Evolutionary conservation across 2,329 filamentous ascomycete genomes (phyloP).

Genomic region (Sclerotinia nivalis): DNA sequence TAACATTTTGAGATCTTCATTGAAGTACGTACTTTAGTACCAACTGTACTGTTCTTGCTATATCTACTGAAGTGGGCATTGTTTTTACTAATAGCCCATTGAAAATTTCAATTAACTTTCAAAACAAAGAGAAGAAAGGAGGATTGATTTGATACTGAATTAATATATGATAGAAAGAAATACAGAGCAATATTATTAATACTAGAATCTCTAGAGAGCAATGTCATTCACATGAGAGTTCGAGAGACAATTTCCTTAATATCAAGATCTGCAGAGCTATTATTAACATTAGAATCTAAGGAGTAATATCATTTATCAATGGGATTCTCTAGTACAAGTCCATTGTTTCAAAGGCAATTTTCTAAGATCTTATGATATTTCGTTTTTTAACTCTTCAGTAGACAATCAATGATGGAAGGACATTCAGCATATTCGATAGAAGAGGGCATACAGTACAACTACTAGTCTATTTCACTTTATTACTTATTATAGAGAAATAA

Average conservation of each 20-base stretch:
- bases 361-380: neutral
- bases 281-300: neutral
- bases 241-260: neutral
- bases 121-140: neutral
- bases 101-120: neutral
- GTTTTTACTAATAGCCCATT: neutral
- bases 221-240: neutral
- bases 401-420: no score
- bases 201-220: neutral
- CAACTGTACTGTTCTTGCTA: conserved; percentile 1
- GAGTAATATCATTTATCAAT: neutral
- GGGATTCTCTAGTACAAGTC: no score
- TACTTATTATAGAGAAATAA: neutral
- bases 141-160: conserved; percentile 5
- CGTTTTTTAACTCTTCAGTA: neutral
- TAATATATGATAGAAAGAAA: neutral
- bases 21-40: neutral
- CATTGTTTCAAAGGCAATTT: neutral
- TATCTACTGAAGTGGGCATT: neutral
- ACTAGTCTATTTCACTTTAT: neutral
- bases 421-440: no score
- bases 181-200: neutral
- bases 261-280: neutral
- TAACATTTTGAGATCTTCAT: conserved; percentile 18
- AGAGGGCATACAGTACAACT: neutral